phyloP scores from a whole-genome alignment of 768 basidiomycete genomes.

The Tephrocybe sp. region DNA sequence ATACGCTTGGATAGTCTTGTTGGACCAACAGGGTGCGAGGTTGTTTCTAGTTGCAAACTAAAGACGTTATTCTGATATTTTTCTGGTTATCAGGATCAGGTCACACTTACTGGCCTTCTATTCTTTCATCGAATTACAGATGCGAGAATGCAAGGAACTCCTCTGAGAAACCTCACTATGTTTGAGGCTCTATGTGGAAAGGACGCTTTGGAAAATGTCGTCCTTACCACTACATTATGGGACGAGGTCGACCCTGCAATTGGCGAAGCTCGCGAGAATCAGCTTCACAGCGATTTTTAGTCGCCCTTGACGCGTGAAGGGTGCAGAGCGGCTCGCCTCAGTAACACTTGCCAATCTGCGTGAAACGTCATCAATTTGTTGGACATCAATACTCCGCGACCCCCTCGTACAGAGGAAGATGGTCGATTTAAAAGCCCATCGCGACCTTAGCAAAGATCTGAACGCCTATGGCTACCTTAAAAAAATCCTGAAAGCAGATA shows the following conservation, averaged over 20 bases:
- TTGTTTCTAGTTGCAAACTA: background rate
- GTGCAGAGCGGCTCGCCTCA: conserved; percentile 32
- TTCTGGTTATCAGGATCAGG: conserved; percentile 20
- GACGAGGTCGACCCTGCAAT: conserved; percentile 28
- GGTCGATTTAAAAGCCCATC: too few species aligned
- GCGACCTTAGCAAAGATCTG: too few species aligned
- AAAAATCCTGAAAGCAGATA: too few species aligned
- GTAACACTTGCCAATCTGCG: conserved; percentile 31
- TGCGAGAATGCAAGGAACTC: conserved; percentile 35
- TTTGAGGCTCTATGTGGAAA: conserved; percentile 49
- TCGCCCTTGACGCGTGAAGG: conserved; percentile 38
- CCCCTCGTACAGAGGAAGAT: conserved; percentile 23
- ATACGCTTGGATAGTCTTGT: conserved; percentile 18
- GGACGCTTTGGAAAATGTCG: conserved; percentile 37
- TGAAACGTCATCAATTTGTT: conserved; percentile 35
- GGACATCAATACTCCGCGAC: conserved; percentile 5
- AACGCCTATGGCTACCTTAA: too few species aligned
- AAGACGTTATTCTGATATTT: background rate
- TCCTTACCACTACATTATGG: conserved; percentile 51
- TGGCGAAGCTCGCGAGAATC: conserved; percentile 33
- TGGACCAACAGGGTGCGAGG: conserved; percentile 25
- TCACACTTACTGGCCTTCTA: conserved; percentile 35
- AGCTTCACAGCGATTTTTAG: conserved; percentile 42
- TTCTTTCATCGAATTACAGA: conserved; percentile 45
- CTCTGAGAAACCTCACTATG: conserved; percentile 41